Base-by-base conservation (phyloP, 345 rosid species). In the Linum lewisii region DNA sequence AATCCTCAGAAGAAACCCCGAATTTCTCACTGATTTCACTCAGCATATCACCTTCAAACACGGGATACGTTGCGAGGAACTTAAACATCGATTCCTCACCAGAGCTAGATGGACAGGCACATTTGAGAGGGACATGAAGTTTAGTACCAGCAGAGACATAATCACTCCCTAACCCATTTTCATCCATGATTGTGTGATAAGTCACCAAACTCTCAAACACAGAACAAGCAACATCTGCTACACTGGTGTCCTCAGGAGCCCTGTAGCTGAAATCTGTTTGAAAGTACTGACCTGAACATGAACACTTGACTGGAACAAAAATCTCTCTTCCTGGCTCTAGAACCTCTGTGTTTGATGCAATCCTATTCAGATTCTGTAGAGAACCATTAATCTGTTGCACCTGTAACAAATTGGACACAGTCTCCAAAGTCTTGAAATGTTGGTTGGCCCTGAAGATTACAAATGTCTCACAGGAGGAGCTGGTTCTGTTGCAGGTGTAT, bases 81-180 rank as follows among this genome's bases (percentile, higher is more conserved):
- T 61, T 64, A 10, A 75, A 59, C 15, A 16, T 42, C 20, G 21
- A 0, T 18, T 42, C 4, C 63, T 45, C 2, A 26, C 13, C 47
- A 42, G 15, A 54, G 26, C 63, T 65, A 34, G 69, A 64, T n/a
- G 81, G 85, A 64, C 90, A 82, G 3, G 85, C 85, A 67, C 90
- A 84, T 69, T 42, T 80, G 60, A 84, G 37, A 19, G 83, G 85
- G 38, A 78, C 66, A 42, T 44, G 57, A 60, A 84, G 72, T 57
- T 60, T 7, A 19, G 73, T 51, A 21, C 80, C 77, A 5, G 23
- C 72, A 25, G 50, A 13, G 6, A 63, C 38, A 54, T 34, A 4
- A 44, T 20, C 63, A 21, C 44, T 67, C 34, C 24, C 50, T 59
- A 59, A 24, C 8, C 63, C 66, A 50, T 84, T 84, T 36, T 59